Percentiles rank a stretch among this genome's conserved stretches.
Conservation (phyloP, 345 rosid genomes). For the Populus pruinosa region DNA sequence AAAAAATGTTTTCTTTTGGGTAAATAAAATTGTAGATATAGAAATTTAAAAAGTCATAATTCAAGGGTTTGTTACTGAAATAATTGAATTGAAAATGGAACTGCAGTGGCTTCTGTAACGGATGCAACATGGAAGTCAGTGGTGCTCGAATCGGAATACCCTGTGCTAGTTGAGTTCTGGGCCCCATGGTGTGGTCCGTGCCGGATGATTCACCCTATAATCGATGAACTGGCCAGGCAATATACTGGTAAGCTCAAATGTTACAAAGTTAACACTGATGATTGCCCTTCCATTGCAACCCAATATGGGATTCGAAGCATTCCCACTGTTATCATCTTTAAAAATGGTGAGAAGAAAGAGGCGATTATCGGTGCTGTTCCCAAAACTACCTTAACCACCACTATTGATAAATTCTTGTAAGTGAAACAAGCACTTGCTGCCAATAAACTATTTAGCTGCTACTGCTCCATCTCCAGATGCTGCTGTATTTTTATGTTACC, state of each 20-base stretch:
- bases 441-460: slow-evolving; percentile 2
- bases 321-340: slow-evolving; percentile 51
- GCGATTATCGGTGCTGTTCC: slow-evolving; percentile 51
- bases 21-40: not conserved
- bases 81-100: not conserved
- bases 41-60: not conserved
- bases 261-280: slow-evolving; percentile 48
- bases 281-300: slow-evolving; percentile 39
- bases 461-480: slow-evolving; percentile 7
- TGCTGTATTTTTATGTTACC: slow-evolving; percentile 6
- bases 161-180: slow-evolving; percentile 54
- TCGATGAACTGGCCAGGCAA: slow-evolving; percentile 39
- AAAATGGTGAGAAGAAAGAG: slow-evolving; percentile 47
- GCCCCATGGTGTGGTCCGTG: slow-evolving; percentile 64
- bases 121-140: slow-evolving; percentile 39
- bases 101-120: slow-evolving; percentile 34
- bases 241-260: slow-evolving; percentile 48
- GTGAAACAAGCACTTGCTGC: slow-evolving; percentile 3
- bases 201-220: slow-evolving; percentile 48
- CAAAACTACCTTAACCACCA: slow-evolving; percentile 33
- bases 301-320: slow-evolving; percentile 48
- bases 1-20: too few species aligned
- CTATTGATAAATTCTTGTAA: slow-evolving; percentile 43
- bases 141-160: slow-evolving; percentile 31
- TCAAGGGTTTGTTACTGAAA: not conserved